Percentiles rank a stretch among this genome's conserved stretches.
phyloP scores from a whole-genome alignment of 148 eudicot genomes.

The Gaultheria prostrata region DNA sequence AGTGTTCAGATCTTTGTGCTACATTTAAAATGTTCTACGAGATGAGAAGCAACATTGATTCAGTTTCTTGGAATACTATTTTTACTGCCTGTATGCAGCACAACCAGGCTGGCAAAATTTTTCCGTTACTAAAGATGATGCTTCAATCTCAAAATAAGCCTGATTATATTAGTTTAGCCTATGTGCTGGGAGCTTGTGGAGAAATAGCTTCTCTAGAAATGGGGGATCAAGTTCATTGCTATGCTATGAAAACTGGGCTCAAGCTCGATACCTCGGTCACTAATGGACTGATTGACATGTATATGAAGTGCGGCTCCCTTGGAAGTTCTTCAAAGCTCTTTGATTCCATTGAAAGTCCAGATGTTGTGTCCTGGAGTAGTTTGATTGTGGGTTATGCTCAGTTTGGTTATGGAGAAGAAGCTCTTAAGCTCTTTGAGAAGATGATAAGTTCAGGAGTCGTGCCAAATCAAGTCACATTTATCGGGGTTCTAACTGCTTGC shows the following conservation, averaged over 20 bases:
- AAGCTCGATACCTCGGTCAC: conserved; percentile 19
- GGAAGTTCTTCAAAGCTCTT: conserved; percentile 30
- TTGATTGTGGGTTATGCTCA: conserved; percentile 45
- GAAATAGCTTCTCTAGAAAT: conserved; percentile 40
- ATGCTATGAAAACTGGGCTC: conserved; percentile 29
- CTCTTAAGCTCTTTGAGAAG: conserved; percentile 30
- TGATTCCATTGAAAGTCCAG: conserved; percentile 31
- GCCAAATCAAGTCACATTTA: conserved; percentile 39
- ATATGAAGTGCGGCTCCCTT: conserved; percentile 38
- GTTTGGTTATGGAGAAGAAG: conserved; percentile 41
- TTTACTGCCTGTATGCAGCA: conserved; percentile 33
- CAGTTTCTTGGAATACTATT: conserved; percentile 44
- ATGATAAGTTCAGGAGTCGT: conserved; percentile 28
- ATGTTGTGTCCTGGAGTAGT: conserved; percentile 45
- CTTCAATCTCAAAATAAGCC: conserved; percentile 25
- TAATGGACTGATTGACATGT: conserved; percentile 43
- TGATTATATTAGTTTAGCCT: conserved; percentile 28
- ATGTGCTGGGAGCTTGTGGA: conserved; percentile 31
- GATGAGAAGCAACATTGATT: conserved; percentile 24
- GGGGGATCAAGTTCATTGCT: conserved; percentile 35
- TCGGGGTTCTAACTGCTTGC: conserved; percentile 44
- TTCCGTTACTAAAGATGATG: conserved; percentile 34
- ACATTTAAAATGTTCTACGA: conserved; percentile 38
- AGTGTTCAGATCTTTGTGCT: conserved; percentile 25
- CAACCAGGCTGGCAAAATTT: conserved; percentile 24